A percentile compares a stretch with the other conserved stretches of the same genome.
These are phyloP conservation scores for Gossypium herbaceum DNA, from an alignment of 345 rosid species.

Conservation along the genomic window DNA sequence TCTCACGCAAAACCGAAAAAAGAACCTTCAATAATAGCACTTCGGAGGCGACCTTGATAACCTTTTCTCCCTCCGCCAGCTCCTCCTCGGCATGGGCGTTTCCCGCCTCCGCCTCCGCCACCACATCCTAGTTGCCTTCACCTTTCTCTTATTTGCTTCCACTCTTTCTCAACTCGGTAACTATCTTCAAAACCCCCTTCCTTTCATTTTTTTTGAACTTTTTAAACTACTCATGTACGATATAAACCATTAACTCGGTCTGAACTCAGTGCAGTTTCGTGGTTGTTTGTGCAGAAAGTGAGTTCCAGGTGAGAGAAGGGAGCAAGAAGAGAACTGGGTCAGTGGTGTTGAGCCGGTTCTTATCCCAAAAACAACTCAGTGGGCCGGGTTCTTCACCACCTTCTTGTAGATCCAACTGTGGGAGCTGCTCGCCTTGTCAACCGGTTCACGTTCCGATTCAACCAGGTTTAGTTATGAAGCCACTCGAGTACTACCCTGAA, in stretches of 20 bases:
- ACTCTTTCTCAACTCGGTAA: slow-evolving; percentile 37
- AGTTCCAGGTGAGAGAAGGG: slow-evolving; percentile 32
- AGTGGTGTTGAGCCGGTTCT: slow-evolving; percentile 19
- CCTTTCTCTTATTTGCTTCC: slow-evolving; percentile 50
- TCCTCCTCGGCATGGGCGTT: slow-evolving; percentile 50
- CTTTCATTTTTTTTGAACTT: neutral
- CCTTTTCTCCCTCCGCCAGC: slow-evolving; percentile 13
- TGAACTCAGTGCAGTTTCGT: neutral
- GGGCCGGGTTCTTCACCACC: slow-evolving; percentile 86
- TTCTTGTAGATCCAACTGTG: slow-evolving; percentile 85
- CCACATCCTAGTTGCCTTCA: slow-evolving; percentile 39
- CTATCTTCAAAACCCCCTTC: neutral
- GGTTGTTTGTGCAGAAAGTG: slow-evolving; percentile 26
- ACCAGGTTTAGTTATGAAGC: slow-evolving; percentile 51
- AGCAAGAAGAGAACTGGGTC: slow-evolving; percentile 25
- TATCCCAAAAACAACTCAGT: slow-evolving; percentile 35
- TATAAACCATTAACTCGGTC: neutral
- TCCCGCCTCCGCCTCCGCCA: slow-evolving; percentile 24
- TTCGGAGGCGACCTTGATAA: neutral
- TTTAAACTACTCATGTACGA: neutral
- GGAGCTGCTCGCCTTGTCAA: slow-evolving; percentile 66
- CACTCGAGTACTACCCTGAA: slow-evolving; percentile 92
- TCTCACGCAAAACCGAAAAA: neutral
- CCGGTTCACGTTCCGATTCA: slow-evolving; percentile 91
- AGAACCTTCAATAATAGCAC: slow-evolving; percentile 1